Base-by-base conservation (phyloP, 805 yeast species). In the Candida krabiensis region DNA sequence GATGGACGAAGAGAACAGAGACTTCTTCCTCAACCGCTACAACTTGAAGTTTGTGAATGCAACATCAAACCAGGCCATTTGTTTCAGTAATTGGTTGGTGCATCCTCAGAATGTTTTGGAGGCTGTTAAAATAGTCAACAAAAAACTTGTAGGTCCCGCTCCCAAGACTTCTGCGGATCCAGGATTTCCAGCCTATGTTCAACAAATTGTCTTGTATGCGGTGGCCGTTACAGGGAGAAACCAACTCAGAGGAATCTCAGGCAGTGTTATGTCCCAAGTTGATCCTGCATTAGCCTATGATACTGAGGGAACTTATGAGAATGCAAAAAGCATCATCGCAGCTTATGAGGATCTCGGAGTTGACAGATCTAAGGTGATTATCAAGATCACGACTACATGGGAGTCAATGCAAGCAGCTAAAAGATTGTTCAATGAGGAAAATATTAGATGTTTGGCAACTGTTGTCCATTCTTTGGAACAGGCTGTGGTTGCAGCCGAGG, bases 401-500 rank as follows among this genome's bases (percentile, higher is more conserved):
- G 64, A 58, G 41, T 38, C 61, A 5, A 55, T 63, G 54, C 55
- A 50, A 33, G 68, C 69, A 9, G 63, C 58, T 13, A 48, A 49
- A 26, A 45, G 33, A 24, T 47, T 64, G 37, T 43, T 37, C 43
- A 40, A 40, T 2, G 36, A 40, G 30, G 46, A 58, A 19, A 52
- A 56, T 7, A 55, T 64, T 35, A 37, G 47, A n/a, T 49, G 57
- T 30, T 44, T 64, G 15, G 69, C 67, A n/a, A 64, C 69, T 3
- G 63, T 64, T 46, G 54, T 62, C 17, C 66, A 60, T 38, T 52
- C 64, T 9, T 41, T 63, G 19, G 63, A 54, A 24, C 69, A 64
- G 41, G 69, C 64, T 9, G 53, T 64, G 17, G 38, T 60, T 14
- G 66, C 69, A 8, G 66, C 66, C 8, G 67, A 64, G 37, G 66